These are phyloP conservation scores for Candida glucosophila DNA, from an alignment of 1,139 yeast genomes.

Conservation along the genomic window DNA sequence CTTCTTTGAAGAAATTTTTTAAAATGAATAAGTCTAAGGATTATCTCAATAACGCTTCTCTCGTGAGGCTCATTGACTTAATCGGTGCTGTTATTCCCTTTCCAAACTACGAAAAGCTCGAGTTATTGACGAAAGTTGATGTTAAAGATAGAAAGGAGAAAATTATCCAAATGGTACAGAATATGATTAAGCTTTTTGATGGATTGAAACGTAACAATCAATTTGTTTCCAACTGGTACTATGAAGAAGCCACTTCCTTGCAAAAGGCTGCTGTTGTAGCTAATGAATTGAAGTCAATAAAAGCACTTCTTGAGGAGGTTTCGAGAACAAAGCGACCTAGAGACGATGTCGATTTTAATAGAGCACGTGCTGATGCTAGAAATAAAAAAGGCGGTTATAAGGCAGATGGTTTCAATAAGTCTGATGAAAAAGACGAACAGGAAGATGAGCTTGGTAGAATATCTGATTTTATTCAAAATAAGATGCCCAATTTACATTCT, in stretches of 20 bases:
- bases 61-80: conserved; percentile 42
- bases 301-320: conserved; percentile 47
- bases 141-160: conserved; percentile 23
- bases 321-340: conserved; percentile 15
- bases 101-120: conserved; percentile 37
- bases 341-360: conserved; percentile 3
- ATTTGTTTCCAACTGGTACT: conserved; percentile 38
- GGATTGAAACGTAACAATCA: conserved; percentile 23
- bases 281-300: conserved; percentile 49
- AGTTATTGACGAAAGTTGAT: conserved; percentile 27
- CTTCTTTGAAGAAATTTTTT: conserved; percentile 26
- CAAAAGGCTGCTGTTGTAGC: conserved; percentile 55
- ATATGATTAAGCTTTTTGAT: conserved; percentile 27
- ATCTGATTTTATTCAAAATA: conserved; percentile 36
- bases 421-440: conserved; percentile 28
- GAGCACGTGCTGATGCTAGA: too few relatives aligned
- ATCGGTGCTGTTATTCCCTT: conserved; percentile 55
- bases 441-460: conserved; percentile 39
- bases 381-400: conserved; percentile 4
- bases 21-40: conserved; percentile 15
- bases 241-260: conserved; percentile 40
- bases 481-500: conserved; percentile 32
- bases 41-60: conserved; percentile 18
- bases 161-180: conserved; percentile 23
- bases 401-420: conserved; percentile 11